Evolutionary conservation across 2,329 filamentous ascomycete species (phyloP).

Genomic region (Lasiodiplodia sp.): DNA sequence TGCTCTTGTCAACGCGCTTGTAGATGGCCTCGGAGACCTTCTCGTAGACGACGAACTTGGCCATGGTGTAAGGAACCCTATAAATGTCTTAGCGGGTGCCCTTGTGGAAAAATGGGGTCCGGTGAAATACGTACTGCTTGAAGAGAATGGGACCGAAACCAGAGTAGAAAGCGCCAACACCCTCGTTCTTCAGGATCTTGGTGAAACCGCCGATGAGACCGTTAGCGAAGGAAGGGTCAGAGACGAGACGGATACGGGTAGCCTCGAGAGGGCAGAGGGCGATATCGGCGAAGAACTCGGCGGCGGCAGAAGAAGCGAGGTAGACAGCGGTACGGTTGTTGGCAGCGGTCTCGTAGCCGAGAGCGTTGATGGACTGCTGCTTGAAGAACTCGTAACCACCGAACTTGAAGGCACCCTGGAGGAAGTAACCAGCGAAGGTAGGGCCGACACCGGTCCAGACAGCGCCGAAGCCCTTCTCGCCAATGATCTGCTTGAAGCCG

Average conservation of each 20-base stretch:
- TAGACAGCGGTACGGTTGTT: constrained; percentile 85
- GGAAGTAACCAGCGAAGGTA: constrained; percentile 60
- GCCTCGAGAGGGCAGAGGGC: constrained; percentile 91
- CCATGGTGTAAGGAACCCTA: constrained; percentile 90
- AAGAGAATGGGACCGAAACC: constrained; percentile 73
- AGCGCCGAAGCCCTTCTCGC: constrained; percentile 72
- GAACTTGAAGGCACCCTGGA: constrained; percentile 66
- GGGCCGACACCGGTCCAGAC: constrained; percentile 69
- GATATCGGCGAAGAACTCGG: constrained; percentile 76
- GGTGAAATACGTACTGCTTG: constrained; percentile 44
- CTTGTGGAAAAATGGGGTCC: constrained; percentile 51
- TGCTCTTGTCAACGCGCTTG: constrained; percentile 72
- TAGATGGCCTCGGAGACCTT: constrained; percentile 82
- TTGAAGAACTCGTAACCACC: constrained; percentile 97
- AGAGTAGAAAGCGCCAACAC: constrained; percentile 86
- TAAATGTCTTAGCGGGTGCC: constrained; percentile 60
- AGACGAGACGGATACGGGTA: constrained; percentile 92
- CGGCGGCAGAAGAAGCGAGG: constrained; percentile 69
- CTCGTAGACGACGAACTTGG: constrained; percentile 95
- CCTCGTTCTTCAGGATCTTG: constrained; percentile 85
- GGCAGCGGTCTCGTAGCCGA: constrained; percentile 73
- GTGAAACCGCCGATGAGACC: constrained; percentile 80
- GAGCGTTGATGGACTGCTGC: constrained; percentile 81
- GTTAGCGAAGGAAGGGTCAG: constrained; percentile 82
- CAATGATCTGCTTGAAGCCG: constrained; percentile 84